phyloP scores from a whole-genome alignment of 345 rosid species.

The Salix udensis region DNA sequence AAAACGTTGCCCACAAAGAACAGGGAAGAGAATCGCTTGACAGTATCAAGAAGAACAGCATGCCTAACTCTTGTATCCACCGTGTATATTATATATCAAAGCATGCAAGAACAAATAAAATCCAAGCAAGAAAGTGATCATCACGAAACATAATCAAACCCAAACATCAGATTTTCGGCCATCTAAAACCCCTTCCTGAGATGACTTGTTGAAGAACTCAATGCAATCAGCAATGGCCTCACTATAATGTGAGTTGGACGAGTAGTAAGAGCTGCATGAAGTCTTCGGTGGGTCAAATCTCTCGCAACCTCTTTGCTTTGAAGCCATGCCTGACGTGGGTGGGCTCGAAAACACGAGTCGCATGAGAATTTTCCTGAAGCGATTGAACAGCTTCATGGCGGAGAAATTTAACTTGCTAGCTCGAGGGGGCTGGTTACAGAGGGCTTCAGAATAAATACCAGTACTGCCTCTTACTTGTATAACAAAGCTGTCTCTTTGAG shows the following conservation, averaged over 20 bases:
- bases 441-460: background rate
- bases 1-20: background rate
- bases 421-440: background rate
- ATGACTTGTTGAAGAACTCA: slow-evolving; percentile 87
- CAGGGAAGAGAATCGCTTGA: background rate
- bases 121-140: background rate
- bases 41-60: background rate
- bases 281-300: slow-evolving; percentile 77
- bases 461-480: slow-evolving; percentile 39
- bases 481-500: slow-evolving; percentile 40
- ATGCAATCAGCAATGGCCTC: slow-evolving; percentile 96
- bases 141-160: slow-evolving; percentile 24
- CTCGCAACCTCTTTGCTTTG: slow-evolving; percentile 30
- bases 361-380: slow-evolving; percentile 63
- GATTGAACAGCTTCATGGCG: slow-evolving; percentile 67
- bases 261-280: slow-evolving; percentile 81
- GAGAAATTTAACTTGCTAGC: slow-evolving; percentile 30
- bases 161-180: slow-evolving; percentile 43
- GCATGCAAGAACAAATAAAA: background rate
- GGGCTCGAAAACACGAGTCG: slow-evolving; percentile 40
- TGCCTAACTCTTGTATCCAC: background rate
- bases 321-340: slow-evolving; percentile 6
- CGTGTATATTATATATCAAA: background rate
- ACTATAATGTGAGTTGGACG: slow-evolving; percentile 69
- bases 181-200: slow-evolving; percentile 44